Percentiles rank a stretch among this genome's conserved stretches.
Conservation (phyloP, 1,139 yeast genomes). For the Magnusiomyces magnusii region DNA sequence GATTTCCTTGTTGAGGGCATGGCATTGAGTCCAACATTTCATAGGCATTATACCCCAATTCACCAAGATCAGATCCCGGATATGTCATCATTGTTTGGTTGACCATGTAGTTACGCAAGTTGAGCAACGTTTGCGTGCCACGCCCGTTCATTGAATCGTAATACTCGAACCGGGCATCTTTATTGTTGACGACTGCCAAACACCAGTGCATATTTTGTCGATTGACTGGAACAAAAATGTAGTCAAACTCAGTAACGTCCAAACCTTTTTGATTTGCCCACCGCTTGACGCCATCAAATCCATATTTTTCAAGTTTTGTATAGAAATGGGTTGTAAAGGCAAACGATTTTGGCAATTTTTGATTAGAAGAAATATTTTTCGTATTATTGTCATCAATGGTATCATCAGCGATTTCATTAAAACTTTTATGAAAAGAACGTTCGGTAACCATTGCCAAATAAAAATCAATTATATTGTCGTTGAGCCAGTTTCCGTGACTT, state of each 20-base stretch:
- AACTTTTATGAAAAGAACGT: slow-evolving; percentile 24
- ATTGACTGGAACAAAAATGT: slow-evolving; percentile 77
- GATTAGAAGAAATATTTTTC: too few species aligned
- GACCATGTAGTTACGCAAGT: slow-evolving; percentile 43
- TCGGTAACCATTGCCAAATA: slow-evolving; percentile 56
- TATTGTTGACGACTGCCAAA: slow-evolving; percentile 66
- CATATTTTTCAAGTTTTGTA: slow-evolving; percentile 54
- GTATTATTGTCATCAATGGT: too few species aligned
- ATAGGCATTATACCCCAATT: slow-evolving; percentile 23
- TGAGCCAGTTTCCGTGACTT: slow-evolving; percentile 70
- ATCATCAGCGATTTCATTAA: too few species aligned
- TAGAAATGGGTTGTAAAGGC: slow-evolving; percentile 87
- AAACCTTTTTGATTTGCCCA: slow-evolving; percentile 87
- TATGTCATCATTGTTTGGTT: slow-evolving; percentile 29
- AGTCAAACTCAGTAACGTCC: slow-evolving; percentile 54
- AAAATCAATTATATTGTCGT: slow-evolving; percentile 84
- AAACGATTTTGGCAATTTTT: slow-evolving; percentile 40
- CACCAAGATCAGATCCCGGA: slow-evolving; percentile 35
- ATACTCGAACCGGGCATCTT: slow-evolving; percentile 50
- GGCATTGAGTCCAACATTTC: slow-evolving; percentile 24
- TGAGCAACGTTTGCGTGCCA: slow-evolving; percentile 42
- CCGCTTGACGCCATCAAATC: slow-evolving; percentile 73
- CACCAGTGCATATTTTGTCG: slow-evolving; percentile 89
- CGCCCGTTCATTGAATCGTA: slow-evolving; percentile 71
- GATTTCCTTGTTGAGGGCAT: slow-evolving; percentile 84